Evolutionary conservation across 1,139 yeast genomes (phyloP).

Genomic region (Zygosaccharomyces sapae): DNA sequence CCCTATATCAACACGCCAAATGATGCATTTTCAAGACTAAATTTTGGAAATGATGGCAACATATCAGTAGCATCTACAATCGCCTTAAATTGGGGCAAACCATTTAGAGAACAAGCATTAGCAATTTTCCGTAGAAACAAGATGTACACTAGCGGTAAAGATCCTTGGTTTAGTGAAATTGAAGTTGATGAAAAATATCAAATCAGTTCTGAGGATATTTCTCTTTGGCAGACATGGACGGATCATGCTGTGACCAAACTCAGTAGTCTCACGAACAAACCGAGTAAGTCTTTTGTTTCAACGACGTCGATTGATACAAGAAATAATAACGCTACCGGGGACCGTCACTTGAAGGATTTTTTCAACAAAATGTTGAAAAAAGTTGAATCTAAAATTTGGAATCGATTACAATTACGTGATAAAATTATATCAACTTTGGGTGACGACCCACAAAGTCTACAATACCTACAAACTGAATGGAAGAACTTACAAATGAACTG

Average conservation of each 20-base stretch:
- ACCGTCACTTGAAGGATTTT: slow-evolving; percentile 1
- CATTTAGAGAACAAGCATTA: slow-evolving; percentile 12
- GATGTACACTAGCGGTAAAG: slow-evolving; percentile 1
- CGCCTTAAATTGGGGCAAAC: slow-evolving; percentile 7
- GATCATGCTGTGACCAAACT: slow-evolving; percentile 6
- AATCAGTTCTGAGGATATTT: slow-evolving; percentile 9
- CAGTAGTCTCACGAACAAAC: background rate
- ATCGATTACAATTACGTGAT: slow-evolving; percentile 9
- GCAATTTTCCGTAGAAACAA: slow-evolving; percentile 5
- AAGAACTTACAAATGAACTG: slow-evolving; percentile 9
- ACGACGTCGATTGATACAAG: background rate
- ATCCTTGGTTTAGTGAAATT: slow-evolving; percentile 24
- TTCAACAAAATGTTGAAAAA: background rate
- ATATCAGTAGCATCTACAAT: background rate
- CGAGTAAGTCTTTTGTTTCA: slow-evolving; percentile 5
- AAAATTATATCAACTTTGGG: slow-evolving; percentile 9
- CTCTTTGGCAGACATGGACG: slow-evolving; percentile 4
- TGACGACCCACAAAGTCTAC: slow-evolving; percentile 1
- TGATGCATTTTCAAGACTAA: slow-evolving; percentile 7
- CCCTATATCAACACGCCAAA: slow-evolving; percentile 57
- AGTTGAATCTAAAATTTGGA: slow-evolving; percentile 10
- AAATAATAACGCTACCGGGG: background rate
- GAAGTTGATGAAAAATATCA: slow-evolving; percentile 23
- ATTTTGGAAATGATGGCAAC: background rate
- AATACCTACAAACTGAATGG: slow-evolving; percentile 12